Evolutionary conservation across 306 rosid genomes (phyloP).

Genomic region (Fragaria vesca): DNA sequence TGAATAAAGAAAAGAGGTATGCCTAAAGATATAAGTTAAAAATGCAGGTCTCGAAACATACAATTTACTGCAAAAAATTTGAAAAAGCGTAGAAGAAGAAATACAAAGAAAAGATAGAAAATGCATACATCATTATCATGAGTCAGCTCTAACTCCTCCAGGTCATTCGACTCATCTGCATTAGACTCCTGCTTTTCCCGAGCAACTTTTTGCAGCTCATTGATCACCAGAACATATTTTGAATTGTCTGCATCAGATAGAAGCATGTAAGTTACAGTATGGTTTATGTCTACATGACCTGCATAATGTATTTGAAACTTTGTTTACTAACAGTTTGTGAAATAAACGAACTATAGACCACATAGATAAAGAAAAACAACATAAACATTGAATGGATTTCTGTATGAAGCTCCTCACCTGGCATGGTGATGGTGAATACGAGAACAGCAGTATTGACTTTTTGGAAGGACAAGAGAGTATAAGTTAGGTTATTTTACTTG

Average conservation of each 20-base stretch:
- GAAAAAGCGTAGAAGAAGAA: constrained; percentile 14
- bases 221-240: constrained; percentile 51
- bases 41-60: neutral
- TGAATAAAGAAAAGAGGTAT: neutral
- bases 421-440: neutral
- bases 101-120: constrained; percentile 22
- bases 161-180: constrained; percentile 46
- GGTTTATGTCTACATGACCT: neutral
- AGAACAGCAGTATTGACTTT: neutral
- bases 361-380: neutral
- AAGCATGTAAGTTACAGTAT: neutral
- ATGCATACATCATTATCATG: constrained; percentile 50
- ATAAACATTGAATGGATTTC: neutral
- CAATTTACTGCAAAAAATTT: neutral
- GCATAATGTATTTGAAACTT: neutral
- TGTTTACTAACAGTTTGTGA: neutral
- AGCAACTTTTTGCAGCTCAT: constrained; percentile 50
- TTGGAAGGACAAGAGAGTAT: neutral
- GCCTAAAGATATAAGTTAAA: neutral
- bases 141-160: constrained; percentile 39
- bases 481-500: neutral
- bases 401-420: neutral
- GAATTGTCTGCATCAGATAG: constrained; percentile 46
- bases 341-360: neutral
- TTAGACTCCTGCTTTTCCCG: constrained; percentile 48